Percentiles rank a stretch among this genome's conserved stretches.
Evolutionary conservation across 2,329 filamentous ascomycete genomes (phyloP).

Genomic region (Diaporthe capsici): DNA sequence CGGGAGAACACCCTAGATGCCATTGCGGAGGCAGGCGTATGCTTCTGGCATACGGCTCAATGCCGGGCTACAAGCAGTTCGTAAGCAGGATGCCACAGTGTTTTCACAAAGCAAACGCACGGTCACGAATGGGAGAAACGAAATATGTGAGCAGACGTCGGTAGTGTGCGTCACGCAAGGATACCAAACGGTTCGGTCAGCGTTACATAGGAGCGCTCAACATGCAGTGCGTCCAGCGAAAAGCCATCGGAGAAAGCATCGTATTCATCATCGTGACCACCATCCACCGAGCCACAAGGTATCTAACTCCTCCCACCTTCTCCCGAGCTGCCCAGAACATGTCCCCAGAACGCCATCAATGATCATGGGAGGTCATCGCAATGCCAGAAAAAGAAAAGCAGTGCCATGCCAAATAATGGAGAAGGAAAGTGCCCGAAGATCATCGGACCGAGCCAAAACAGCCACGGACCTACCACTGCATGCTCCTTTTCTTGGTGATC

Average conservation of each 20-base stretch:
- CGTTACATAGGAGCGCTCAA: constrained; percentile 22
- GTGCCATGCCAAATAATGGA: constrained; percentile 2
- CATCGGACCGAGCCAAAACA: constrained; percentile 19
- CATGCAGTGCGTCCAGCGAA: not conserved
- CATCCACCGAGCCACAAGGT: not conserved
- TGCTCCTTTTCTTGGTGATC: constrained; percentile 53
- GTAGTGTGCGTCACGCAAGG: not conserved
- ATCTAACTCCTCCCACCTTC: not conserved
- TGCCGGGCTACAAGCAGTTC: not conserved
- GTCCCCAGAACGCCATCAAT: constrained; percentile 18
- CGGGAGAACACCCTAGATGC: not conserved
- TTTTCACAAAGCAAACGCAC: not conserved
- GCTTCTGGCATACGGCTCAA: constrained; percentile 2
- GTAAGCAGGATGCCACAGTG: not conserved
- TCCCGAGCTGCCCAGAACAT: not conserved
- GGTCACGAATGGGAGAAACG: not conserved
- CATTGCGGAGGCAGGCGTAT: constrained; percentile 8
- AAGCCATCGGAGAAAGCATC: not conserved
- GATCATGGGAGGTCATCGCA: constrained; percentile 5
- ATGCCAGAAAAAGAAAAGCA: not conserved
- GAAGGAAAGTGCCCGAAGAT: not conserved
- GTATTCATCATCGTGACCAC: constrained; percentile 21
- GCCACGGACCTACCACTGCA: constrained; percentile 47
- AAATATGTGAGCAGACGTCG: not conserved
- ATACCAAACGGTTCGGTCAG: not conserved